Evolutionary conservation across 371 early-diverging fungal species (phyloP).

Genomic region (Circinella umbellata): DNA sequence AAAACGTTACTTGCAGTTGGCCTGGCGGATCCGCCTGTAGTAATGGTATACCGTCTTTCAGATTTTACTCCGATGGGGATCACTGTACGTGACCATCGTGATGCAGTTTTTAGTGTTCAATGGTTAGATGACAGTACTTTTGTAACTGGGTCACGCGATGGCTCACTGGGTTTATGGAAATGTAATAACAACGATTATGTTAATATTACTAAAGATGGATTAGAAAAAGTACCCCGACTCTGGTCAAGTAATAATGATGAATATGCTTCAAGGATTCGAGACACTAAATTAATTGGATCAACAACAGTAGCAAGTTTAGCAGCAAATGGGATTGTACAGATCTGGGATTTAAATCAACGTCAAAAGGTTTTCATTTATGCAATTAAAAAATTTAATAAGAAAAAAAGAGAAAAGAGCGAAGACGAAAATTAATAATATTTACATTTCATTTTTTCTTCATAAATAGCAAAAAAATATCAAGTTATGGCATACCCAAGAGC

Average conservation of each 20-base stretch:
- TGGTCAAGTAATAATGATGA: slow-evolving; percentile 18
- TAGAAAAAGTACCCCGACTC: neutral
- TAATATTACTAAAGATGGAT: neutral
- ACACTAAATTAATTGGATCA: slow-evolving; percentile 8
- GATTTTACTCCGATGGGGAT: slow-evolving; percentile 35
- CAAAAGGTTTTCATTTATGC: no score
- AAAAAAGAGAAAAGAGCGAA: no score
- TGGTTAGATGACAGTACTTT: slow-evolving; percentile 61
- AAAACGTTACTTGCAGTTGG: slow-evolving; percentile 67
- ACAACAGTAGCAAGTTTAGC: slow-evolving; percentile 25
- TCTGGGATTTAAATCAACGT: slow-evolving; percentile 44
- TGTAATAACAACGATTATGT: neutral
- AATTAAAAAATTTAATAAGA: no score
- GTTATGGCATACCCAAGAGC: slow-evolving; percentile 52
- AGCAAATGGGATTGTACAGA: slow-evolving; percentile 42
- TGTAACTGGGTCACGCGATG: slow-evolving; percentile 67
- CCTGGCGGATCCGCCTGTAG: slow-evolving; percentile 57
- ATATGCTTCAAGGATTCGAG: slow-evolving; percentile 6
- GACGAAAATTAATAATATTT: no score
- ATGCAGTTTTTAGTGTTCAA: slow-evolving; percentile 66
- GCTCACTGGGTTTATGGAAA: slow-evolving; percentile 46
- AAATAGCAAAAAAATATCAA: slow-evolving; percentile 22
- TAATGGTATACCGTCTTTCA: slow-evolving; percentile 54
- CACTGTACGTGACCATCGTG: slow-evolving; percentile 52
- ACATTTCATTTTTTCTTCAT: no score